phyloP scores from a whole-genome alignment of 129 eudicot genomes.

The sunflower (Helianthus annuus) region DNA sequence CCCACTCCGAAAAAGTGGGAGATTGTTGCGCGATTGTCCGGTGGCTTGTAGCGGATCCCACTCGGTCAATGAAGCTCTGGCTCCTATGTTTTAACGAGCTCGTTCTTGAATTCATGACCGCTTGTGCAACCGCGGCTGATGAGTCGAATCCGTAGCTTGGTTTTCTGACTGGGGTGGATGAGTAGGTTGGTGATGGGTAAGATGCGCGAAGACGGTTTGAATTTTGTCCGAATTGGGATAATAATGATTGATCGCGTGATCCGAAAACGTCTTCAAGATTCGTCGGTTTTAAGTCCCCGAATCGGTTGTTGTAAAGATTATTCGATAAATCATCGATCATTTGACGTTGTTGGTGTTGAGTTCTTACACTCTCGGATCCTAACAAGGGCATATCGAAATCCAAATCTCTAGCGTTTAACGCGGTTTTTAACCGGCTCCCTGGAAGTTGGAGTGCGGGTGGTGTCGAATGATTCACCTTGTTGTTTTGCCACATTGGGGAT shows the following conservation, averaged over 20 bases:
- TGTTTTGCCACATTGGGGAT: conserved; percentile 53
- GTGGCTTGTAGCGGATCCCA: conserved; percentile 16
- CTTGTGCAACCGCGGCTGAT: conserved; percentile 71
- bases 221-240: conserved; percentile 52
- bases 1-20: conserved; percentile 58
- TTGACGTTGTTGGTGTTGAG: conserved; percentile 61
- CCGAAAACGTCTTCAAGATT: conserved; percentile 62
- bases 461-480: conserved; percentile 47
- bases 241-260: conserved; percentile 41
- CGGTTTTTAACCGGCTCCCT: conserved; percentile 73
- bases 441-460: conserved; percentile 71
- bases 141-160: conserved; percentile 54
- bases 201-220: conserved; percentile 64
- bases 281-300: conserved; percentile 55
- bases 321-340: conserved; percentile 48
- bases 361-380: conserved; percentile 41
- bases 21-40: conserved; percentile 32
- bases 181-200: conserved; percentile 43
- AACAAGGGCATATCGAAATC: conserved; percentile 57
- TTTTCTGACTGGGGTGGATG: conserved; percentile 55
- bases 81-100: conserved; percentile 69
- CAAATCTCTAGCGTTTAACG: conserved; percentile 66
- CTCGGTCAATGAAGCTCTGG: conserved; percentile 74
- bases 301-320: conserved; percentile 43
- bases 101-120: conserved; percentile 73